phyloP scores from a whole-genome alignment of 1,284 basidiomycete genomes.

The Microbotryum scabiosae region DNA sequence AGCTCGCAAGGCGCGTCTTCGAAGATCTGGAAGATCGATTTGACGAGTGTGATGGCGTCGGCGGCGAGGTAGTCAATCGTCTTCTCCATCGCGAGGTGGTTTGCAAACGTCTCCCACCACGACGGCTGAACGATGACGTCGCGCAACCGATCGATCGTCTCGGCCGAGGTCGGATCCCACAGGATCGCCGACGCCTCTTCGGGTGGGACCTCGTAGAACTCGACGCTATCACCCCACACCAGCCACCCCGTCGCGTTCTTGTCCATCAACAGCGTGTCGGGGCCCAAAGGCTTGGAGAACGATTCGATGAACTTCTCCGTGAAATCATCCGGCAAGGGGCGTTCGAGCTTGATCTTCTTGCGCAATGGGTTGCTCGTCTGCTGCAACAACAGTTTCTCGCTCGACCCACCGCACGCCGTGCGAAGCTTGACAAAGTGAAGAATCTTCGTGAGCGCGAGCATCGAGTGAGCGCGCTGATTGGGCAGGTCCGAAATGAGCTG shows the following conservation, averaged over 20 bases:
- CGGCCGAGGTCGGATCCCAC: conserved; percentile 59
- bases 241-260: conserved; percentile 78
- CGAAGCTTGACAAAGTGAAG: conserved; percentile 74
- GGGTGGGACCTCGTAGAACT: conserved; percentile 54
- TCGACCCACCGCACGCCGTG: conserved; percentile 57
- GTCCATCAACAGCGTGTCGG: conserved; percentile 53
- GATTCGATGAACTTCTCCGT: conserved; percentile 50
- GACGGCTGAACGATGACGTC: conserved; percentile 47
- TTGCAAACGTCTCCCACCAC: conserved; percentile 52
- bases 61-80: conserved; percentile 30
- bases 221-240: conserved; percentile 63
- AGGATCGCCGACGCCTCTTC: conserved; percentile 49
- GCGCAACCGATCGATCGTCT: conserved; percentile 55
- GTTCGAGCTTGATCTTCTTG: conserved; percentile 48
- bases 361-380: conserved; percentile 69
- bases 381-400: conserved; percentile 67
- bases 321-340: conserved; percentile 43
- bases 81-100: conserved; percentile 36
- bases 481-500: conserved; percentile 62
- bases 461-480: conserved; percentile 55
- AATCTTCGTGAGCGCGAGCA: conserved; percentile 65
- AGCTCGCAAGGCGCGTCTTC: conserved; percentile 51
- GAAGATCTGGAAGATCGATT: conserved; percentile 46
- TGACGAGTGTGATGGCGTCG: conserved; percentile 41
- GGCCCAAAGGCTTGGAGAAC: conserved; percentile 41